phyloP scores from a whole-genome alignment of 1,284 basidiomycete genomes.

The Boletus sp. region DNA sequence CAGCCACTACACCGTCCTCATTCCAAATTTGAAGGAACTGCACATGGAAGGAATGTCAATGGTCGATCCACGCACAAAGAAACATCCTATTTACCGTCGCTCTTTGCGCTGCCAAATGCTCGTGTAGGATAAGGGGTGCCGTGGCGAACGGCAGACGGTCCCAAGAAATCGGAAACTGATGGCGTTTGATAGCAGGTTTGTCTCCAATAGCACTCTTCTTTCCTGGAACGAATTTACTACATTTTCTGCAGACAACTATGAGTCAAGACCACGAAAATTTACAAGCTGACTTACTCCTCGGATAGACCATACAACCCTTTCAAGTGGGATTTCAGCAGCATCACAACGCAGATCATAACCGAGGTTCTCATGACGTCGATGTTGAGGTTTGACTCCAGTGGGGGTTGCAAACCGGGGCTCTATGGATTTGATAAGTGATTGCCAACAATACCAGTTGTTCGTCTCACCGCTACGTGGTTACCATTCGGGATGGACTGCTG shows the following conservation, averaged over 20 bases:
- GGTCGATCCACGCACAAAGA: background rate
- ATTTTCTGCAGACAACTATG: constrained; percentile 61
- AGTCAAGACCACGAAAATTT: constrained; percentile 8
- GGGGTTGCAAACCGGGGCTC: constrained; percentile 5
- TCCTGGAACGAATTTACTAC: constrained; percentile 75
- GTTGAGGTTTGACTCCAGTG: constrained; percentile 22
- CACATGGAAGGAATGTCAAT: constrained; percentile 1
- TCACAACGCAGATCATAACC: constrained; percentile 74
- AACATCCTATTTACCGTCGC: constrained; percentile 44
- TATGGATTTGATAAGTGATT: constrained; percentile 8
- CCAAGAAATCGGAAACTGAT: constrained; percentile 67
- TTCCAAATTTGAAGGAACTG: constrained; percentile 81
- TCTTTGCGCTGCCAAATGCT: constrained; percentile 60
- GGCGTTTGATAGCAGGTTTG: constrained; percentile 65
- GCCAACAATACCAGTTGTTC: background rate
- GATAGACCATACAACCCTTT: constrained; percentile 79
- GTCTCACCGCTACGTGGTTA: constrained; percentile 10
- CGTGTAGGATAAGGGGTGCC: constrained; percentile 52
- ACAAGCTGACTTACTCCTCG: constrained; percentile 66
- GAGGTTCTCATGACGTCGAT: constrained; percentile 59
- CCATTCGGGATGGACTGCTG: constrained; percentile 15
- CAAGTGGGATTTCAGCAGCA: constrained; percentile 82
- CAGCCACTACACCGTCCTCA: constrained; percentile 72
- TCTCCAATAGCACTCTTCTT: constrained; percentile 88
- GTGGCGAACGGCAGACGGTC: constrained; percentile 66